phyloP scores from a whole-genome alignment of 306 rosid species.

The Inga oerstediana region DNA sequence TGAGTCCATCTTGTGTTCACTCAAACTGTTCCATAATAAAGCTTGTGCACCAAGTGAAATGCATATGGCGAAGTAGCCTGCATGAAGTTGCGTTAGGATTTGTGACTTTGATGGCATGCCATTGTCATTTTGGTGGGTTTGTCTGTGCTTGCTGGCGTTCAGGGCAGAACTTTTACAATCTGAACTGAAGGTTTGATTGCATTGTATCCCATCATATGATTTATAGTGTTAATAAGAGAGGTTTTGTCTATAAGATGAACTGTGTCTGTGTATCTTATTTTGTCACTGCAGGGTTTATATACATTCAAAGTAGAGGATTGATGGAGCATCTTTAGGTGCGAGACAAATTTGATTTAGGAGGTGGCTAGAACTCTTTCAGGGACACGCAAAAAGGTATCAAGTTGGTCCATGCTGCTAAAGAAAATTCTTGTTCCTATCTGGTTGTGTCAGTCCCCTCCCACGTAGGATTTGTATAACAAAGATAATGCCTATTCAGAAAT shows the following conservation, averaged over 20 bases:
- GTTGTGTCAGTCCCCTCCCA: not conserved
- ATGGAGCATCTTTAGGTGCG: not conserved
- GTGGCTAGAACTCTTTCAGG: not conserved
- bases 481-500: not conserved
- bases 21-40: slow-evolving; percentile 53
- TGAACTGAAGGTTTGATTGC: slow-evolving; percentile 30
- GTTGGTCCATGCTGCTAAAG: not conserved
- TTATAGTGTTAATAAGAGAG: not conserved
- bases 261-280: not conserved
- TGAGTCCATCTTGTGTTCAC: slow-evolving; percentile 38
- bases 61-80: slow-evolving; percentile 53
- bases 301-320: slow-evolving; percentile 10
- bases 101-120: slow-evolving; percentile 28
- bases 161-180: slow-evolving; percentile 25
- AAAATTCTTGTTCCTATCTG: not conserved
- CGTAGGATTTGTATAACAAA: not conserved
- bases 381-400: not conserved
- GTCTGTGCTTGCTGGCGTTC: slow-evolving; percentile 10
- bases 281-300: slow-evolving; percentile 11
- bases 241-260: not conserved
- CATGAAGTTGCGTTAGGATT: slow-evolving; percentile 43
- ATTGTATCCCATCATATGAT: slow-evolving; percentile 21
- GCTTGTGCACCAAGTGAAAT: slow-evolving; percentile 59
- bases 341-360: not conserved
- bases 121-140: not conserved